A percentile compares a stretch with the other conserved stretches of the same genome.
phyloP scores from a whole-genome alignment of 2,329 filamentous ascomycete species.

The Clathrospora elynae region DNA sequence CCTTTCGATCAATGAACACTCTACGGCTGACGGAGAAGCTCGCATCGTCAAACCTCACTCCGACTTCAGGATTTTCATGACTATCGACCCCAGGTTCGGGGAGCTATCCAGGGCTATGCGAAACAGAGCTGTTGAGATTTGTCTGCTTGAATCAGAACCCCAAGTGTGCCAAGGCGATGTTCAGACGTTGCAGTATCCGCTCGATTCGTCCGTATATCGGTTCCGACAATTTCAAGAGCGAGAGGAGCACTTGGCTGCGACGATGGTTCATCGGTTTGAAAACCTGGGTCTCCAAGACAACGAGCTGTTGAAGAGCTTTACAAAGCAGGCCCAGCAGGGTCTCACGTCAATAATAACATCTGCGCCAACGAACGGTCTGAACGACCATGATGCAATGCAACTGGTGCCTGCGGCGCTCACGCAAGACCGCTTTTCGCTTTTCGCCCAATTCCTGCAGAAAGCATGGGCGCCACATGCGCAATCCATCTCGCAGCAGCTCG shows the following conservation, averaged over 20 bases:
- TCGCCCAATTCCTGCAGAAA: constrained; percentile 44
- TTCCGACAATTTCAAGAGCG: constrained; percentile 40
- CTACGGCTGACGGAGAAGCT: constrained; percentile 78
- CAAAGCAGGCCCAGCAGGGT: constrained; percentile 30
- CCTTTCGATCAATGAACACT: constrained; percentile 92
- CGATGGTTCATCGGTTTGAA: constrained; percentile 37
- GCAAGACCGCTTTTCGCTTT: constrained; percentile 15
- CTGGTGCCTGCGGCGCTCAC: not conserved
- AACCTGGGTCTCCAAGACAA: constrained; percentile 45
- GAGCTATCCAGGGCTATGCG: constrained; percentile 96
- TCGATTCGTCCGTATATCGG: constrained; percentile 49
- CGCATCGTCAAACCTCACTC: constrained; percentile 80
- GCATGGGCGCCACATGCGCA: constrained; percentile 22
- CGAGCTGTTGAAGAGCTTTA: constrained; percentile 37
- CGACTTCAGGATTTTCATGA: constrained; percentile 90
- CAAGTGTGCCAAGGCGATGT: not conserved
- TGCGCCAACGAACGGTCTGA: constrained; percentile 5
- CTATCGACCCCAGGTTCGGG: constrained; percentile 87
- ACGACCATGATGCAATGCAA: constrained; percentile 1
- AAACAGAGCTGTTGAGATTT: constrained; percentile 91
- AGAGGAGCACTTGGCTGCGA: constrained; percentile 11
- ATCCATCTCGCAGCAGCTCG: constrained; percentile 9
- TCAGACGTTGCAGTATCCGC: constrained; percentile 32
- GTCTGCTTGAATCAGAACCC: constrained; percentile 55
- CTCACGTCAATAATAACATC: constrained; percentile 1